phyloP scores from a whole-genome alignment of 2,329 filamentous ascomycete species.

The Phaeosphaeria sp. region DNA sequence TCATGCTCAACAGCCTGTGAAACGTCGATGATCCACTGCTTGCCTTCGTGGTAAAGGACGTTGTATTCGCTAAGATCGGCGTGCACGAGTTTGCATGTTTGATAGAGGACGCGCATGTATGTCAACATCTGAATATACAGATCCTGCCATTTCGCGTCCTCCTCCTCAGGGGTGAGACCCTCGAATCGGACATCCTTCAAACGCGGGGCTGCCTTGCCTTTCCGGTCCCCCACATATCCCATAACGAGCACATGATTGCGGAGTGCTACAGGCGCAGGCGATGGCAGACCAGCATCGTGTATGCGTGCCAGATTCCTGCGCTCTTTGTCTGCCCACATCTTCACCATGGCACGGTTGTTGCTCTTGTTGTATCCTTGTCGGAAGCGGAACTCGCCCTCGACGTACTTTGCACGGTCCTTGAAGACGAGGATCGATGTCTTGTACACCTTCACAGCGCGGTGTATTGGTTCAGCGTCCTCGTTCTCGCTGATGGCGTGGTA shows the following conservation, averaged over 20 bases:
- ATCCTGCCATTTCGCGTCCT: slow-evolving; percentile 73
- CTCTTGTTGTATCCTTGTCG: slow-evolving; percentile 90
- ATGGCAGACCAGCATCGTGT: slow-evolving; percentile 82
- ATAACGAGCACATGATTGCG: slow-evolving; percentile 96
- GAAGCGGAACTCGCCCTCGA: slow-evolving; percentile 93
- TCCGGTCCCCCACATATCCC: slow-evolving; percentile 87
- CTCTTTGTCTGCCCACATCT: slow-evolving; percentile 98
- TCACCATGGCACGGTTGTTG: slow-evolving; percentile 96
- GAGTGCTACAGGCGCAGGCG: slow-evolving; percentile 85
- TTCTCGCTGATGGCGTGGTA: slow-evolving; percentile 80
- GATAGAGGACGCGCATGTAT: slow-evolving; percentile 93
- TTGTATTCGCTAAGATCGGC: slow-evolving; percentile 99
- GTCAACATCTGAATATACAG: slow-evolving; percentile 85
- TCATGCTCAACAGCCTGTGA: slow-evolving; percentile 97
- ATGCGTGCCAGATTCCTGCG: slow-evolving; percentile 91
- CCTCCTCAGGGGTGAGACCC: slow-evolving; percentile 62
- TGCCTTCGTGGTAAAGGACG: slow-evolving; percentile 82
- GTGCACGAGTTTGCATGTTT: slow-evolving; percentile 88
- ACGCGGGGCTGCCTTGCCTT: slow-evolving; percentile 86
- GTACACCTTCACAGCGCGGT: slow-evolving; percentile 97
- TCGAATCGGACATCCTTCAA: slow-evolving; percentile 83
- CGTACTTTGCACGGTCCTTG: slow-evolving; percentile 96
- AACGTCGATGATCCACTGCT: slow-evolving; percentile 94
- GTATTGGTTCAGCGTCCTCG: slow-evolving; percentile 58
- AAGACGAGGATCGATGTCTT: slow-evolving; percentile 98